A percentile compares a stretch with the other conserved stretches of the same genome.
Evolutionary conservation across 768 basidiomycete genomes (phyloP).

Genomic region (Holtermanniella nyarrowii): DNA sequence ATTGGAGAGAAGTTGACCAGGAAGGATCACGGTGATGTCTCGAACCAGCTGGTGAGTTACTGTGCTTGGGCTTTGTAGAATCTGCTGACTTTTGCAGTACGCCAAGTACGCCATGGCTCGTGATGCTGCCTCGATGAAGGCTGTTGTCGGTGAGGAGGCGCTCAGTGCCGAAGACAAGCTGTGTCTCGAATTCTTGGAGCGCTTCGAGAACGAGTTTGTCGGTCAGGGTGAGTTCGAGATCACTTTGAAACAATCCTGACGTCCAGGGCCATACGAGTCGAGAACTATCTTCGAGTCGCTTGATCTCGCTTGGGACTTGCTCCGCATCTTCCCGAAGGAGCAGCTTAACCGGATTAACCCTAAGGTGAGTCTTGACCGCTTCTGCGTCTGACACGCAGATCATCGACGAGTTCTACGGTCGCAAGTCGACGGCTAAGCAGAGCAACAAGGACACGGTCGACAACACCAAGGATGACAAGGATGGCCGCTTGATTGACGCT

Average conservation of each 20-base stretch:
- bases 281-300: conserved; percentile 94
- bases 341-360: conserved; percentile 95
- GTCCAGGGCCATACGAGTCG: conserved; percentile 77
- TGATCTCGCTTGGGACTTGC: conserved; percentile 89
- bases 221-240: conserved; percentile 62
- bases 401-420: conserved; percentile 81
- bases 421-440: conserved; percentile 48
- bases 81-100: conserved; percentile 49
- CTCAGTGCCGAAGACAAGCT: conserved; percentile 89
- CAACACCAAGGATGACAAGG: conserved; percentile 10
- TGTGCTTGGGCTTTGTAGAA: not conserved
- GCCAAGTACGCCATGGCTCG: conserved; percentile 97
- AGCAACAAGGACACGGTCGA: conserved; percentile 15
- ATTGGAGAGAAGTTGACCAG: conserved; percentile 95
- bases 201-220: conserved; percentile 95
- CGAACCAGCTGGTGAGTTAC: conserved; percentile 79
- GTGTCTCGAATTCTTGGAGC: conserved; percentile 91
- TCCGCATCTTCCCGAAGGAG: conserved; percentile 98
- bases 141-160: conserved; percentile 97
- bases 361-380: conserved; percentile 46
- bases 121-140: conserved; percentile 97
- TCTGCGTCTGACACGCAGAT: conserved; percentile 43
- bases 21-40: conserved; percentile 98
- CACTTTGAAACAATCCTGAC: conserved; percentile 6
- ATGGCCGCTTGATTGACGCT: not conserved